phyloP scores from a whole-genome alignment of 2,329 filamentous ascomycete species.

The Colletotrichum graminicola region DNA sequence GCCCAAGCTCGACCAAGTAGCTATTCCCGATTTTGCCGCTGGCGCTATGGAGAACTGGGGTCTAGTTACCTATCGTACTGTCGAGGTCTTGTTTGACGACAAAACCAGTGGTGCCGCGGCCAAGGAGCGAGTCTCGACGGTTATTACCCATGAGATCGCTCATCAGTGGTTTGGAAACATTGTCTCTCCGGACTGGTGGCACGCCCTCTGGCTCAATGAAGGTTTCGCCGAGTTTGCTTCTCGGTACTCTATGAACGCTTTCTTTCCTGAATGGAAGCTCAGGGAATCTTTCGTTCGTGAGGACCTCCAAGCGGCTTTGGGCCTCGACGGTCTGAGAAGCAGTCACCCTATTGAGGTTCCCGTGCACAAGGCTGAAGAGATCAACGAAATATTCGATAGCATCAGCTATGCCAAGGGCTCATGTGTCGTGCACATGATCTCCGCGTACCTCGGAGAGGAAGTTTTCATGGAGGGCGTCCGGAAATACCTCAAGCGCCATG shows the following conservation, averaged over 20 bases:
- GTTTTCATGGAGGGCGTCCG: slow-evolving; percentile 92
- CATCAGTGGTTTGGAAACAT: slow-evolving; percentile 99
- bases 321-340: slow-evolving; percentile 90
- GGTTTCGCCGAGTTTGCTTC: slow-evolving; percentile 74
- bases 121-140: slow-evolving; percentile 94
- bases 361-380: slow-evolving; percentile 93
- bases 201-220: slow-evolving; percentile 96
- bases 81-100: slow-evolving; percentile 91
- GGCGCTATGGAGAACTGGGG: slow-evolving; percentile 97
- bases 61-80: slow-evolving; percentile 92
- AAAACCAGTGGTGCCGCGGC: slow-evolving; percentile 89
- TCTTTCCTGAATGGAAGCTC: slow-evolving; percentile 98
- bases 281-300: slow-evolving; percentile 97
- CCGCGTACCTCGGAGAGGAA: slow-evolving; percentile 93
- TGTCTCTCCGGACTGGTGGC: slow-evolving; percentile 99
- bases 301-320: slow-evolving; percentile 87
- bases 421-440: slow-evolving; percentile 96
- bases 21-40: slow-evolving; percentile 94
- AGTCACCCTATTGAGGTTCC: slow-evolving; percentile 97
- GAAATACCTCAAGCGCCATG: slow-evolving; percentile 93
- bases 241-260: slow-evolving; percentile 86
- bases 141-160: slow-evolving; percentile 95
- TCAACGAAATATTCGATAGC: slow-evolving; percentile 98
- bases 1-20: slow-evolving; percentile 96
- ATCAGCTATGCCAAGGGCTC: slow-evolving; percentile 98